phyloP scores from a whole-genome alignment of 2,329 filamentous ascomycete species.

The Exutisphaerella laricina region DNA sequence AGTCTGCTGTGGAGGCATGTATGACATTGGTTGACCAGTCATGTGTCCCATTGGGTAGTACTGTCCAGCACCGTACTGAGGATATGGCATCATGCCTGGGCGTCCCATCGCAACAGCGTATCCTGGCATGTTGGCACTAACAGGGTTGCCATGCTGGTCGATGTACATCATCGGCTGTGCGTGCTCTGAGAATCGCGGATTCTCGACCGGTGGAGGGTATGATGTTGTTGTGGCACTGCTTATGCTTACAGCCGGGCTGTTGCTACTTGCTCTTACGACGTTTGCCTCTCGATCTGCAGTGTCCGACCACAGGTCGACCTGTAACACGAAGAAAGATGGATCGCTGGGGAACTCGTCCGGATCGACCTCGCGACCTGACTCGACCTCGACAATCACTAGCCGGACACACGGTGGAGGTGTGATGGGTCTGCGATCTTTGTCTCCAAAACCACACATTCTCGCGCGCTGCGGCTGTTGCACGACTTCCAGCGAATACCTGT shows the following conservation, averaged over 20 bases:
- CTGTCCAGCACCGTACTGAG: slow-evolving; percentile 10
- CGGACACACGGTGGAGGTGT: slow-evolving; percentile 90
- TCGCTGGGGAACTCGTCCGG: slow-evolving; percentile 63
- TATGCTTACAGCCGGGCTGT: slow-evolving; percentile 64
- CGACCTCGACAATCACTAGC: slow-evolving; percentile 68
- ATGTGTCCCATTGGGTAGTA: slow-evolving; percentile 20
- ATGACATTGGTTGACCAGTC: slow-evolving; percentile 15
- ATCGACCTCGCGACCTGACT: slow-evolving; percentile 74
- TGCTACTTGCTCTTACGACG: slow-evolving; percentile 59
- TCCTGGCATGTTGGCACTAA: slow-evolving; percentile 21
- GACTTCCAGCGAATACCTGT: slow-evolving; percentile 45
- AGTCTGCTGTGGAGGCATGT: slow-evolving; percentile 30
- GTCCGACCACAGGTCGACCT: slow-evolving; percentile 63
- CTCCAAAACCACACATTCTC: slow-evolving; percentile 97
- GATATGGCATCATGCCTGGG: slow-evolving; percentile 9
- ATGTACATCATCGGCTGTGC: slow-evolving; percentile 17
- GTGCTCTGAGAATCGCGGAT: slow-evolving; percentile 16
- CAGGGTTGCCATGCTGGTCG: slow-evolving; percentile 15
- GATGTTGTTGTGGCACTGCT: slow-evolving; percentile 74
- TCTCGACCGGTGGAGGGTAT: slow-evolving; percentile 54
- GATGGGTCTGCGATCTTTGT: slow-evolving; percentile 96
- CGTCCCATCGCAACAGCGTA: slow-evolving; percentile 15
- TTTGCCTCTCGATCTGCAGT: slow-evolving; percentile 60
- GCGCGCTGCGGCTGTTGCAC: slow-evolving; percentile 88
- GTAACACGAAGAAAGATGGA: slow-evolving; percentile 49